Evolutionary conservation across 2,329 filamentous ascomycete genomes (phyloP), one percentile per base, ranked within the genome.

Genomic region (Fusarium transvaalense): DNA sequence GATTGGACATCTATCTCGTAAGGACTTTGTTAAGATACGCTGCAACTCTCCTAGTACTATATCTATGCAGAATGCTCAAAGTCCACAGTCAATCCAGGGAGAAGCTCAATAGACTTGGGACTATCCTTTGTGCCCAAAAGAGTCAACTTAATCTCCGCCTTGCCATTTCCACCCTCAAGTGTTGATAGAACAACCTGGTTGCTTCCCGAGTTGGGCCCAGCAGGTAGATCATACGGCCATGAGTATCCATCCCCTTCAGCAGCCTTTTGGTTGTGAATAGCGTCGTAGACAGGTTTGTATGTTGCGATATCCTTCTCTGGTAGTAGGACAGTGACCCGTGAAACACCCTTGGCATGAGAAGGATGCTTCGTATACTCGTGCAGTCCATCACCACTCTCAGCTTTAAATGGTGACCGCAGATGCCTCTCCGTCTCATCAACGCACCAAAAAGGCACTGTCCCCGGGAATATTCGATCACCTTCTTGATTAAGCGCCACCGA

Each of bases 401-500:
- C 64, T 27, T 74, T 69, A 2, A 78, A 78, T 0, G 89, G 87
- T 4, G 90, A 89, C 0, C 89, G 78, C 3, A 87, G 74, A n/a
- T 78, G 68, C 9, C 89, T 76, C 4, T 83, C 78, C 3, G 89
- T 91, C 14, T 86, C 77, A 74, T 92, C 90, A 46, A 91, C 82
- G 71, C 88, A 90, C 82, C 86, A 92, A 69, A 92, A 92, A 0
- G 89, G 90, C 13, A 89, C 73, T 15, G 78, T 78, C 0, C 89
- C 88, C 1, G 85, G 78, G 10, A 79, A 76, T 2, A 80, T 66
- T 2, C 68, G 65, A 4, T 58, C 43, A 6, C 71, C 70, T 2
- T 61, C 48, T 1, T 61, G 62, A 34, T 64, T 74, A 14, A 78
- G 78, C 0, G 80, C 75, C 1, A 82, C 81, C 19, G 87, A 85